Conservation (phyloP, 1,284 basidiomycete genomes). For the Salmacisia buchloeana region DNA sequence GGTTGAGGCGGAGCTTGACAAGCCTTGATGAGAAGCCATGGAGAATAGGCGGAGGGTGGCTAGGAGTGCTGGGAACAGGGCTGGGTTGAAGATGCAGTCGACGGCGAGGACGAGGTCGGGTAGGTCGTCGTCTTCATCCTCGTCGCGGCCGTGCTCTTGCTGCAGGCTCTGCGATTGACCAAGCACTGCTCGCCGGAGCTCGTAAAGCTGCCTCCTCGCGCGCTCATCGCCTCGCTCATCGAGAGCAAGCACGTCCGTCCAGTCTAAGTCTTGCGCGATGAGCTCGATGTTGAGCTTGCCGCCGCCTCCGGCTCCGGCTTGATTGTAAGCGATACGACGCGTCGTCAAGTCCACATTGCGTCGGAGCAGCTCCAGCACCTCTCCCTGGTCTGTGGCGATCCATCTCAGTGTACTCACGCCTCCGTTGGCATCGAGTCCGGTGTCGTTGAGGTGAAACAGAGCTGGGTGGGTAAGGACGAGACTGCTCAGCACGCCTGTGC, state of each 20-base stretch:
- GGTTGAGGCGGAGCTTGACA: not conserved
- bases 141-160: no score
- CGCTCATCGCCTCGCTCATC: not conserved
- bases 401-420: slow-evolving; percentile 21
- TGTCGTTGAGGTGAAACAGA: not conserved
- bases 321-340: slow-evolving; percentile 27
- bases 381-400: slow-evolving; percentile 39
- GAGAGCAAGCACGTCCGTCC: not conserved
- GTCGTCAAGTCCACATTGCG: slow-evolving; percentile 20
- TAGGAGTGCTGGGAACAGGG: slow-evolving; percentile 34
- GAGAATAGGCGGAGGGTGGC: slow-evolving; percentile 32
- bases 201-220: not conserved
- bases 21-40: not conserved
- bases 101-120: slow-evolving; percentile 33
- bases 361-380: slow-evolving; percentile 27
- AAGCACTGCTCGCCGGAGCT: not conserved
- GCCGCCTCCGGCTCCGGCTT: slow-evolving; percentile 14
- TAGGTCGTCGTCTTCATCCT: not conserved
- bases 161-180: not conserved
- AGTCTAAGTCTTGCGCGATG: slow-evolving; percentile 3
- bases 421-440: not conserved
- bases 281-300: no score
- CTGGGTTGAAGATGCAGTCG: slow-evolving; percentile 45
- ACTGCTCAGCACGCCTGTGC: slow-evolving; percentile 40
- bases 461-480: slow-evolving; percentile 15